These are phyloP conservation scores for Russula virescens DNA, from an alignment of 768 basidiomycete species.

Conservation along the genomic window DNA sequence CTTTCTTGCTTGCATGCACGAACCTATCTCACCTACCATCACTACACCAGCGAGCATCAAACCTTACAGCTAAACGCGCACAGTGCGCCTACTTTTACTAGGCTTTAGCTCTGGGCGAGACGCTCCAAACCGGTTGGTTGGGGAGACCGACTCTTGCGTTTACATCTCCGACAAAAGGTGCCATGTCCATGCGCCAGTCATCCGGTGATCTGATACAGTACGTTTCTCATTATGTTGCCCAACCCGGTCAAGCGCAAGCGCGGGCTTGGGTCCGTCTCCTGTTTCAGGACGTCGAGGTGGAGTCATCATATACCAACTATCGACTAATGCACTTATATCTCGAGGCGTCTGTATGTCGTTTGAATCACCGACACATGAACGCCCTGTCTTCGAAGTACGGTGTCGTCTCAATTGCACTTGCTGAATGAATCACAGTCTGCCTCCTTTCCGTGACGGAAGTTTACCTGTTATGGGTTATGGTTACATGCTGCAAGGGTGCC, in stretches of 20 bases:
- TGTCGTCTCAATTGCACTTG: neutral
- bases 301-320: neutral
- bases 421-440: neutral
- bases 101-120: too few species aligned
- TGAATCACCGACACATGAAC: neutral
- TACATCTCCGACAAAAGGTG: neutral
- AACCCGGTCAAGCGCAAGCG: too few species aligned
- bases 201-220: neutral
- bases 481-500: too few species aligned
- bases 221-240: too few species aligned
- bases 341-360: neutral
- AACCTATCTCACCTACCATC: too few species aligned
- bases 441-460: neutral
- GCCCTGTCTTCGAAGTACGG: neutral
- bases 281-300: neutral
- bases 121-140: too few species aligned
- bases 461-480: neutral
- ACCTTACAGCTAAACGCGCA: too few species aligned
- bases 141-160: neutral
- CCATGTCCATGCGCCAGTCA: neutral
- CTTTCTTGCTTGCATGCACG: too few species aligned
- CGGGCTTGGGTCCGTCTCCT: neutral
- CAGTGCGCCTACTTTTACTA: too few species aligned
- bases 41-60: too few species aligned
- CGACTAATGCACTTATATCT: neutral